These are phyloP conservation scores for Microdochium bolleyi DNA, from an alignment of 2,329 filamentous ascomycete species.

Conservation along the genomic window DNA sequence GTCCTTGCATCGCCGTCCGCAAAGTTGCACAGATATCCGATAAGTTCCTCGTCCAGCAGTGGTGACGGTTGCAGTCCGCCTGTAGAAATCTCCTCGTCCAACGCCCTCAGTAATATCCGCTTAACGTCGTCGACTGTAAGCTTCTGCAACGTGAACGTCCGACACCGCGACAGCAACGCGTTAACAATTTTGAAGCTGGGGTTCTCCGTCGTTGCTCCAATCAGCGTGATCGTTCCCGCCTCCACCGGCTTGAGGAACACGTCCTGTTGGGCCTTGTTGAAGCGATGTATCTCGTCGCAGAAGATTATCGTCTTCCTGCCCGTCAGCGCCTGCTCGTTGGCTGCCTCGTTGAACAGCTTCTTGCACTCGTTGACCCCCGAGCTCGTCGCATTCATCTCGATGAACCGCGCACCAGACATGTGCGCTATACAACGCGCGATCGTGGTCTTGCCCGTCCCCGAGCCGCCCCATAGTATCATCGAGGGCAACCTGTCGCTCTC, in stretches of 20 bases:
- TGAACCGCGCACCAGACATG: constrained; percentile 75
- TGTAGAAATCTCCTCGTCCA: constrained; percentile 47
- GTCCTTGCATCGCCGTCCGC: constrained; percentile 90
- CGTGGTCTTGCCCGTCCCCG: constrained; percentile 80
- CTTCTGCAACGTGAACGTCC: constrained; percentile 79
- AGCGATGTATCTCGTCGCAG: constrained; percentile 93
- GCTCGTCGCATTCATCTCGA: constrained; percentile 92
- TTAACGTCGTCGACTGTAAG: constrained; percentile 65
- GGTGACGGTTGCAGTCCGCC: constrained; percentile 29
- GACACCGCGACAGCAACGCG: constrained; percentile 79
- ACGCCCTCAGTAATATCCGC: constrained; percentile 67
- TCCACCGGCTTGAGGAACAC: constrained; percentile 92
- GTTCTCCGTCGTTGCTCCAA: constrained; percentile 95
- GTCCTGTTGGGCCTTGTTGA: constrained; percentile 88
- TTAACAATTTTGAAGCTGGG: constrained; percentile 89
- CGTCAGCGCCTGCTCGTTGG: constrained; percentile 69
- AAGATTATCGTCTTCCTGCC: constrained; percentile 93
- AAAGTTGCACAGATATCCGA: constrained; percentile 77
- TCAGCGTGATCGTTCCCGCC: constrained; percentile 79
- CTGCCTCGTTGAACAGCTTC: constrained; percentile 80
- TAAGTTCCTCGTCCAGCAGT: constrained; percentile 68
- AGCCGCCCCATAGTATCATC: constrained; percentile 88
- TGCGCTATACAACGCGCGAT: constrained; percentile 87
- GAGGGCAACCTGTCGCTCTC: constrained; percentile 80
- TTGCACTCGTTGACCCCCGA: constrained; percentile 86